Evolutionary conservation across 805 yeast species (phyloP), one percentile per base, ranked within the genome.

Genomic region (Candida cerambycidarum): DNA sequence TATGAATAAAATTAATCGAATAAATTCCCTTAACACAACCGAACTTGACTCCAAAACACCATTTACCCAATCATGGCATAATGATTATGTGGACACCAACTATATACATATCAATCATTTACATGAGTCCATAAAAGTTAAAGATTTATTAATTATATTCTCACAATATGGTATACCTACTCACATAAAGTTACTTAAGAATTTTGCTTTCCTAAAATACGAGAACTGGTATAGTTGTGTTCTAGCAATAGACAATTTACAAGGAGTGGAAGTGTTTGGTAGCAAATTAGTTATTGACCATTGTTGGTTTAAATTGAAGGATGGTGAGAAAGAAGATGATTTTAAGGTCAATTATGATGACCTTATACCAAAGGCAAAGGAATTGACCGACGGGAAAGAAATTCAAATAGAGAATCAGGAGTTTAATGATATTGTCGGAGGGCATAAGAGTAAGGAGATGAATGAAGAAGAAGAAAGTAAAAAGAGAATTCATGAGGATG

Each of bases 81-180:
- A 79, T 46, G 96, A 90, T 51, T 89, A 82, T 56, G 67, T 66
- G 17, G 90, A 89, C 49, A 77, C 92, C 0, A 81, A 92, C 1
- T 89, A 82, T 57, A 70, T 90, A 1, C 85, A 71, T 55, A 80
- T 92, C n/a, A 92, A 95, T 0, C 79, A 83, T 3, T 59, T 92
- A 9, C 82, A 89, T 8, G 63, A 56, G 12, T 78, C 78, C 24
- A 59, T 89, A 19, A 79, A 79, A 7, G 96, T 89, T 57, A 80
- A 81, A 37, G 97, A 92, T 57, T 61, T 92, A 0, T 55, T 89
- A 5, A 75, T 80, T 0, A 78, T 90, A 24, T 92, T 92, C 58
- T 85, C 96, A 1, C 97, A 92, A 56, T 92, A 78, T 61, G 98
- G 98, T 0, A 75, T 82, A 14, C 97, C 97, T 0, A 83, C 85